Base-by-base conservation (phyloP, 192 early-diverging fungal genomes). In the Entophlyctis helioformis region DNA sequence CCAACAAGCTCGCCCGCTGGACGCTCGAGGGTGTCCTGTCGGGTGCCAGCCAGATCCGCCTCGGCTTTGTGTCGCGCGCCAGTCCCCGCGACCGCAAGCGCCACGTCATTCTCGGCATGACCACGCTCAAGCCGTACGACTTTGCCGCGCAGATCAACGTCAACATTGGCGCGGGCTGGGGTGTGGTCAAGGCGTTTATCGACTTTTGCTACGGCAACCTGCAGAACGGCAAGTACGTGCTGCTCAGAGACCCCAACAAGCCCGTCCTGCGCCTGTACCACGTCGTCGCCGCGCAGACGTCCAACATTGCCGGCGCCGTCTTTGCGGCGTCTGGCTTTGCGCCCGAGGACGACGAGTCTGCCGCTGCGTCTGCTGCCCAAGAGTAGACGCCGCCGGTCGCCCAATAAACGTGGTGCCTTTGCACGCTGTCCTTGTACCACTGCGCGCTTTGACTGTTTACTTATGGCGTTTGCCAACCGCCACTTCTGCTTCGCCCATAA, bases 171-270 rank as follows among this genome's bases (percentile, higher is more conserved):
- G 91, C 86, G 42, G 89, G 80, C 10, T 98, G 95, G 95, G 95
- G 95, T 63, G 87, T 96, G 54, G 72, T 93, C 58, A 88, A 92
- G 77, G 85, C 87, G 25, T 71, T 98, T 48, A 82, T 94, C 27
- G 89, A 96, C 48, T 42, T 89, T 55, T 88, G 88, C 45, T 58
- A 82, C 57, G 66, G 81, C 48, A 62, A 35, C 10, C 63, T 87
- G 35, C 77, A 81, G n/a, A 90, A 96, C 64, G 95, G 95, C 64
- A 86, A 85, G 60, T 98, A 88, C 61, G 83, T 96, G 10, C 63
- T 98, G 44, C 81, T 94, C 58, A 86, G 87, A 61, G 95, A 98
- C 63, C 89, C 95, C n/a, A 88, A 88, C 69, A 93, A 95, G 79
- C 70, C 86, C 12, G 69, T 86, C 10, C 73, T 94, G 49, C 73